These are phyloP conservation scores for Aspergillus affinis DNA, from an alignment of 495 filamentous ascomycete genomes.

Conservation along the genomic window DNA sequence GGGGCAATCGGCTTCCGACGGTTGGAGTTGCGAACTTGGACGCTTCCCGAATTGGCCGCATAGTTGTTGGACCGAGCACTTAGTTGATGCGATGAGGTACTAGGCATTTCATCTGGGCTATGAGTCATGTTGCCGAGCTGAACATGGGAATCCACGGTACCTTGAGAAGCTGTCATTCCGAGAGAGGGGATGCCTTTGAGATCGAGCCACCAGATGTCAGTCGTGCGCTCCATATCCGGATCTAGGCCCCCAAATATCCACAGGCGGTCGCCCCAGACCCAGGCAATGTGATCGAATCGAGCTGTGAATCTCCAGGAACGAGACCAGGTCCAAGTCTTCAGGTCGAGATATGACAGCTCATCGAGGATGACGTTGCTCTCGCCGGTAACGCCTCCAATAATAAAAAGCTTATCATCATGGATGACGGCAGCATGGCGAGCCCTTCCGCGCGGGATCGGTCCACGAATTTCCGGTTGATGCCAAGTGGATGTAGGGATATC, in stretches of 20 bases:
- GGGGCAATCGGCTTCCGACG: constrained; percentile 72
- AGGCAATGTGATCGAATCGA: constrained; percentile 90
- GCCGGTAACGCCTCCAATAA: constrained; percentile 85
- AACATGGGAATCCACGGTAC: constrained; percentile 51
- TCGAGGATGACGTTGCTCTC: constrained; percentile 87
- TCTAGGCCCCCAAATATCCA: constrained; percentile 98
- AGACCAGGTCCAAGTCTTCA: constrained; percentile 98
- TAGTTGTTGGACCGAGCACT: constrained; percentile 67
- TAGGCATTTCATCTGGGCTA: constrained; percentile 43
- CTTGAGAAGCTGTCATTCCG: constrained; percentile 69
- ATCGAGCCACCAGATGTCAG: constrained; percentile 96
- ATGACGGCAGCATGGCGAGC: constrained; percentile 92
- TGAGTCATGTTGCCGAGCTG: constrained; percentile 36
- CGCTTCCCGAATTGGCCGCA: constrained; percentile 83
- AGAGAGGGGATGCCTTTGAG: constrained; percentile 85
- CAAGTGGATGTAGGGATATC: constrained; percentile 90
- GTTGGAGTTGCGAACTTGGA: constrained; percentile 74
- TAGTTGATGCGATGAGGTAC: constrained; percentile 41
- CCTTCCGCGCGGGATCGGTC: constrained; percentile 80
- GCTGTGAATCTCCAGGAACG: constrained; percentile 91
- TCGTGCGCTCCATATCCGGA: constrained; percentile 92
- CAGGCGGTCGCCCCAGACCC: constrained; percentile 84
- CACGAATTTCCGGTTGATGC: constrained; percentile 85
- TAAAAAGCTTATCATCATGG: constrained; percentile 94
- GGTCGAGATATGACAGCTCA: constrained; percentile 91